Evolutionary conservation across 768 basidiomycete species (phyloP), one percentile per base, ranked within the genome.

Genomic region (Panellus pusillus): DNA sequence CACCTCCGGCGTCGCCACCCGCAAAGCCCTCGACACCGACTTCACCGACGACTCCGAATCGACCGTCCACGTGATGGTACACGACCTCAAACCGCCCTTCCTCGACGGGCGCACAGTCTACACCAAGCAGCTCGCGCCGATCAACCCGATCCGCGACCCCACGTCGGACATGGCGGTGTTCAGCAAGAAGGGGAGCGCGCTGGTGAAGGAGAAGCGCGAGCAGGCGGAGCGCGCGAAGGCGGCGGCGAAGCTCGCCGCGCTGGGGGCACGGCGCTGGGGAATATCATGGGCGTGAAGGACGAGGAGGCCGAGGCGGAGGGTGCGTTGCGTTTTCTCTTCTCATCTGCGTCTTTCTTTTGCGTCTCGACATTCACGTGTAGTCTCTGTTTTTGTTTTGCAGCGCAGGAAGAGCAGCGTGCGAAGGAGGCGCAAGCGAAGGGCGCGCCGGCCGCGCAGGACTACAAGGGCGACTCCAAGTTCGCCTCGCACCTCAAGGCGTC

Each of bases 41-140:
- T 94, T 98, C 62, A 93, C 96, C 64, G 96, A 98, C 66, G 97
- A 98, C 63, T 87, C 90, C 0, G 93, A 96, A 66, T 94, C 94
- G 3, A 91, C 93, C 0, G 96, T 98, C 1, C 97, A 98, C 66
- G 93, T 99, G 49, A 91, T 99, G 76, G 90, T 97, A 6, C 97
- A 98, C 63, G 89, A 97, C 68, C 81, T 98, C 49, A 98, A 96
- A 64, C 97, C 97, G 0, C 97, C 97, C 1, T 99, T 98, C 79
- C 79, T 99, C 57, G 97, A 99, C 65, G 97, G 97, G 0, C 89
- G 92, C 19, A 93, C 91, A 0, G 91, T 98, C 0, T 99, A 89
- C 70, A 99, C 97, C 3, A 94, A 89, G 67, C 97, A 98, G 66
- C 79, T 98, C 9, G 97, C 98, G 44, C 95, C 96, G 0, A 92